Evolutionary conservation across 371 early-diverging fungal species (phyloP).

Genomic region (Dinochytrium kinnereticum): DNA sequence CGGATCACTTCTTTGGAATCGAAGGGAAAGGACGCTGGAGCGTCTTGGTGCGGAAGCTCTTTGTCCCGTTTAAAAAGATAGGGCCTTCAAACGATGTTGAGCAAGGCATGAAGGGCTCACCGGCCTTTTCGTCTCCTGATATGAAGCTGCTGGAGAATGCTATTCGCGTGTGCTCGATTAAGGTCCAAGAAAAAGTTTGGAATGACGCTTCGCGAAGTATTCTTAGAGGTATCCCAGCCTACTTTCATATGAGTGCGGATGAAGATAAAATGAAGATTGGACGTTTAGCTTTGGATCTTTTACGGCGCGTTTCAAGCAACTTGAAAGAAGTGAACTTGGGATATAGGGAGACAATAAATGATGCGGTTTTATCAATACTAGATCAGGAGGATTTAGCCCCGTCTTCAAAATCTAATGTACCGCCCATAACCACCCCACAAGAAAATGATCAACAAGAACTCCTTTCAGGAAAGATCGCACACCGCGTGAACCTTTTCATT

Average conservation of each 20-base stretch:
- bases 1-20: conserved; percentile 13
- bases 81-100: background rate
- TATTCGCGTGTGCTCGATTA: background rate
- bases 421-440: no score
- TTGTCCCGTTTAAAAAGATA: conserved; percentile 1
- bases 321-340: background rate
- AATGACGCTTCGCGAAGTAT: background rate
- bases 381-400: no score
- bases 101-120: background rate
- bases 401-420: no score
- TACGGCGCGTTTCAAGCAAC: background rate
- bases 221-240: background rate
- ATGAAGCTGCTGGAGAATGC: conserved; percentile 6
- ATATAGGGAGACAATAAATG: background rate
- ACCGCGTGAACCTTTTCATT: conserved; percentile 2
- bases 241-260: background rate
- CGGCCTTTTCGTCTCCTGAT: conserved; percentile 12
- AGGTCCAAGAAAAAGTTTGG: background rate
- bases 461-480: background rate
- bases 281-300: background rate
- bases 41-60: conserved; percentile 24
- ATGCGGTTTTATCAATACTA: no score
- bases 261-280: conserved; percentile 1
- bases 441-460: no score
- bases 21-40: conserved; percentile 29